Conservation (phyloP, 768 basidiomycete genomes). For the Auricularia heimuer region DNA sequence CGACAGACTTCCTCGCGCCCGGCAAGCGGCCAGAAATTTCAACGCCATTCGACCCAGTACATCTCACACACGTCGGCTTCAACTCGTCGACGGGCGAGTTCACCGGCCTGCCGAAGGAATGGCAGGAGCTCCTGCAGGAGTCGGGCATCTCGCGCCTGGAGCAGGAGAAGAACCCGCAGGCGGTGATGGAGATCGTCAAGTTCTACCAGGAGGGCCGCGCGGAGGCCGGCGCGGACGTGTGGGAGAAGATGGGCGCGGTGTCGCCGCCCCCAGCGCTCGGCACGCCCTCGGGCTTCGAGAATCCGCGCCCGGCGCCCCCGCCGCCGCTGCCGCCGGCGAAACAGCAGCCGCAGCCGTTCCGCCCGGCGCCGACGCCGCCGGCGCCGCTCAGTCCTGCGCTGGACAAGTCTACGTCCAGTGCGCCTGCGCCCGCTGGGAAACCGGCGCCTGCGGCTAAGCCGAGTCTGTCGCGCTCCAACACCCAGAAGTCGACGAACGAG, state of each 20-base stretch:
- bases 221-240: constrained; percentile 50
- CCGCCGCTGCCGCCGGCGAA: constrained; percentile 18
- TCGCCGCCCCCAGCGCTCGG: constrained; percentile 15
- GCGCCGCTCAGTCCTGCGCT: constrained; percentile 54
- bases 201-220: constrained; percentile 78
- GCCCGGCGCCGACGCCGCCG: constrained; percentile 70
- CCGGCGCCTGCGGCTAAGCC: constrained; percentile 8
- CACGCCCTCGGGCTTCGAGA: constrained; percentile 6
- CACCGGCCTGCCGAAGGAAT: constrained; percentile 95
- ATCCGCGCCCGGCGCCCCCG: constrained; percentile 14
- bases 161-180: constrained; percentile 96
- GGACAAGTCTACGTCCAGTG: constrained; percentile 47
- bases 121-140: constrained; percentile 95
- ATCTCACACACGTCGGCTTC: constrained; percentile 98
- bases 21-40: constrained; percentile 85
- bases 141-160: constrained; percentile 89
- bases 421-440: constrained; percentile 36
- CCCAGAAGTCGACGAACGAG: constrained; percentile 1
- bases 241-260: constrained; percentile 75
- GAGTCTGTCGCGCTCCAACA: not conserved
- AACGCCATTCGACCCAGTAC: constrained; percentile 97
- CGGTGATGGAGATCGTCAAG: constrained; percentile 97
- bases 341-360: constrained; percentile 33
- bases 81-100: constrained; percentile 98
- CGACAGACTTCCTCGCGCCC: constrained; percentile 56